These are phyloP conservation scores for Melastoma candidum DNA, from an alignment of 441 rosid species.

Conservation along the genomic window DNA sequence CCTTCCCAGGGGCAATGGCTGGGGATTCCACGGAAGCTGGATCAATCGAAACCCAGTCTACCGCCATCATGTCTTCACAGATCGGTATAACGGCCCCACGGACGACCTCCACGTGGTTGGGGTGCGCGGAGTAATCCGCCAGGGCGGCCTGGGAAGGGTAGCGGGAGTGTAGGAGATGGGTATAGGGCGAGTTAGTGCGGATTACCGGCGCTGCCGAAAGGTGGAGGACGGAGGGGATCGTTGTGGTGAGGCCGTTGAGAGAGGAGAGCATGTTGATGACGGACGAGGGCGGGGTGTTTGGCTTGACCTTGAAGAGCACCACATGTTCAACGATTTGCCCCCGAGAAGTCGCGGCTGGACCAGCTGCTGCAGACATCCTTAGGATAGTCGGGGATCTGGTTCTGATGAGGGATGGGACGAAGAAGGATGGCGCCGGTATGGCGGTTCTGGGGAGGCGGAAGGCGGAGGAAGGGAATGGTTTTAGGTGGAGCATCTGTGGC, in stretches of 20 bases:
- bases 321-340: conserved; percentile 48
- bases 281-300: conserved; percentile 30
- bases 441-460: too few species aligned
- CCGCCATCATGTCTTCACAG: conserved; percentile 77
- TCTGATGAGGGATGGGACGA: too few species aligned
- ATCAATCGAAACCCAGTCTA: conserved; percentile 57
- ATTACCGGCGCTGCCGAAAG: conserved; percentile 44
- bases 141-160: conserved; percentile 59
- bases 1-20: conserved; percentile 35
- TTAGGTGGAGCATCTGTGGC: too few species aligned
- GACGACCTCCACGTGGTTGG: conserved; percentile 50
- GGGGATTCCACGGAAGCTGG: conserved; percentile 20
- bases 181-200: conserved; percentile 41
- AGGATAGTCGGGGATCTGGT: too few species aligned
- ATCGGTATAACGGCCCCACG: conserved; percentile 53
- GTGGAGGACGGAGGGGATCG: conserved; percentile 47
- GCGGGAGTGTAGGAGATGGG: conserved; percentile 85
- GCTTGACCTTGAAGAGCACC: conserved; percentile 67
- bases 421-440: too few species aligned
- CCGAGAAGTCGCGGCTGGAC: too few species aligned
- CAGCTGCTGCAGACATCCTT: too few species aligned
- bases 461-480: too few species aligned
- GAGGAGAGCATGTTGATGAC: conserved; percentile 35
- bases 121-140: conserved; percentile 43
- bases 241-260: conserved; percentile 34